Percentiles rank a stretch among this genome's conserved stretches.
These are phyloP conservation scores for Coelastrella sp. DNA, from an alignment of 139 green algal genomes.

Conservation along the genomic window DNA sequence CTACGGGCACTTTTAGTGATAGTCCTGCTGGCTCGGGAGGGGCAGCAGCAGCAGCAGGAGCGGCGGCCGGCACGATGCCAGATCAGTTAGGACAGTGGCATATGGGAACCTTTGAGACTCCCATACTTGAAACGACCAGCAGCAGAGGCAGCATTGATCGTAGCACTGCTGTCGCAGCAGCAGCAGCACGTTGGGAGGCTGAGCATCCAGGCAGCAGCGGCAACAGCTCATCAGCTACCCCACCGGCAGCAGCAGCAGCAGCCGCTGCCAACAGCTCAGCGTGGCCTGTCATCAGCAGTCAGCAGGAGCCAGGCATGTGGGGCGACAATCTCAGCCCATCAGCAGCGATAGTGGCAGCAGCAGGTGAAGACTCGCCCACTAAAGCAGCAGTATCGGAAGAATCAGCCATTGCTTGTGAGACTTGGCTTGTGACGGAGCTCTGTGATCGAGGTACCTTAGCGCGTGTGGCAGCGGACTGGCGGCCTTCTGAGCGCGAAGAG, in stretches of 20 bases:
- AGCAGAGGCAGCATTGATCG: neutral
- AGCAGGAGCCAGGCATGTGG: no score
- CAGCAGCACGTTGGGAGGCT: neutral
- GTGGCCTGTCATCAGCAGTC: no score
- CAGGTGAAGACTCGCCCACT: no score
- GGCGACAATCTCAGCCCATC: neutral
- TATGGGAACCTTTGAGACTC: neutral
- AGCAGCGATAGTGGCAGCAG: conserved; percentile 14
- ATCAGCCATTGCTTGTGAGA: neutral
- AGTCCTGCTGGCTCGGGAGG: neutral
- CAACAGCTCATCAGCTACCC: neutral
- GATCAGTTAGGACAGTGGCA: neutral
- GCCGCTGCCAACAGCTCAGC: neutral
- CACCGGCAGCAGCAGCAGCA: neutral
- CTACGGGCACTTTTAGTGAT: neutral
- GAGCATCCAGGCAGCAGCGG: neutral
- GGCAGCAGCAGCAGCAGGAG: neutral
- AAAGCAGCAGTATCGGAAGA: neutral
- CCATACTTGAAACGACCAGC: neutral
- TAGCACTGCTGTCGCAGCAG: neutral
- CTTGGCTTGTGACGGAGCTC: conserved; percentile 24
- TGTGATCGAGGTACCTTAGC: neutral
- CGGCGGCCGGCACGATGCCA: no score
- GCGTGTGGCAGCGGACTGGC: neutral
- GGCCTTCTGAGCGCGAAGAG: neutral